A percentile compares a stretch with the other conserved stretches of the same genome.
Evolutionary conservation across 139 green algal species (phyloP).

Genomic region (Marvania coccoides): DNA sequence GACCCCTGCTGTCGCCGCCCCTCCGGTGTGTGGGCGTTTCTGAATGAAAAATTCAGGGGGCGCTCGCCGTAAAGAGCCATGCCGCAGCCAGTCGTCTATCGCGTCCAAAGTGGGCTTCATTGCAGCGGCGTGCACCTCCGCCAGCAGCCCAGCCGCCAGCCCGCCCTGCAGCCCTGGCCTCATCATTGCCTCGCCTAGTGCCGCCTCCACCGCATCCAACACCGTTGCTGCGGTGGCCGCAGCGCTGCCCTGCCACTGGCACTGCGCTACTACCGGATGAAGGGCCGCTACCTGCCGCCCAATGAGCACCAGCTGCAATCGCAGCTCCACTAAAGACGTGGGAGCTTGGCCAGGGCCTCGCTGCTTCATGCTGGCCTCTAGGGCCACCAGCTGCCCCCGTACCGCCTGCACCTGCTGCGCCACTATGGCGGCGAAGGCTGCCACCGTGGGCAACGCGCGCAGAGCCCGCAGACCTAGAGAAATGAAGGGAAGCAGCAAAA

Average conservation of each 20-base stretch:
- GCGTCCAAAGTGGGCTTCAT: neutral
- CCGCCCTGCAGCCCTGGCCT: conserved; percentile 9
- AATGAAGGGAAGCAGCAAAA: too few species aligned
- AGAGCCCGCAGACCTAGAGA: neutral
- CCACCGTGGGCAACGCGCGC: conserved; percentile 11
- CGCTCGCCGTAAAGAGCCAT: neutral
- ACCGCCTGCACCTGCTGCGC: conserved; percentile 9
- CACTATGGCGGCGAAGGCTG: conserved; percentile 26
- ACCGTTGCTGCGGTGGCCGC: conserved; percentile 14
- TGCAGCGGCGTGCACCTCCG: neutral
- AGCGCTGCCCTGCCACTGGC: conserved; percentile 2
- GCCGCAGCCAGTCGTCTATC: neutral
- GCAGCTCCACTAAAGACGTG: conserved; percentile 2
- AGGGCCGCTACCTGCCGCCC: conserved; percentile 1
- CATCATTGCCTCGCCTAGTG: conserved; percentile 12
- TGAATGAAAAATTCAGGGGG: neutral
- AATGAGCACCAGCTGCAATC: conserved; percentile 2
- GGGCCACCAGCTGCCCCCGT: conserved; percentile 12
- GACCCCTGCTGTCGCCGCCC: too few species aligned
- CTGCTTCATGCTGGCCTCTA: conserved; percentile 6
- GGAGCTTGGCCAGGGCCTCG: neutral
- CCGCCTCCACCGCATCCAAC: conserved; percentile 12
- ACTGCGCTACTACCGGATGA: neutral
- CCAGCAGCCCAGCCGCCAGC: neutral
- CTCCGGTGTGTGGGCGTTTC: too few species aligned